Evolutionary conservation across 2,329 filamentous ascomycete genomes (phyloP), one percentile per base, ranked within the genome.

Genomic region (Massarina eburnea): DNA sequence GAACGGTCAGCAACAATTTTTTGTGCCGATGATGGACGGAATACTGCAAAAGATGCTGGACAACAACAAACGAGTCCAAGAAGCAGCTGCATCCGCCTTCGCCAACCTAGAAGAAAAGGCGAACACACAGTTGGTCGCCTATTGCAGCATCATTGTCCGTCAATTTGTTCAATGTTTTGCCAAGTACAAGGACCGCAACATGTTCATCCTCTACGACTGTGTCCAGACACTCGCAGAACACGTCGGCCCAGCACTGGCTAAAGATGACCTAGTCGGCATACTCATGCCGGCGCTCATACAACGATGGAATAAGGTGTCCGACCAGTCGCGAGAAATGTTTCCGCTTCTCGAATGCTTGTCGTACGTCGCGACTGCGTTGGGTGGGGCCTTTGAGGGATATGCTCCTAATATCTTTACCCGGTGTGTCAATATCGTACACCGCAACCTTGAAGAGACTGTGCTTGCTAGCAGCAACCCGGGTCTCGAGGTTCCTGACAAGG

Each of bases 121-220:
- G 0, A 89, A 89, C 47, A 83, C 83, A 52, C 80, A 85, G 50
- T 75, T 99, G 33, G 84, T 86, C 53, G 89, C 89, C 0, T 99
- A 96, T 73, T 91, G 89, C 61, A 81, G 86, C 21, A 89, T 91
- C 20, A 97, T 99, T 60, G 83, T 97, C 42, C 86, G 85, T 51
- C 94, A 97, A 67, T 97, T 92, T 63, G 91, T 96, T 41, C 79
- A 81, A 49, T 99, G 94, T 71, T 99, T 99, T 72, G 81, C 79
- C 42, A 91, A 88, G 72, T 99, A 97, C 82, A 97, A 99, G 79
- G 92, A 97, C 71, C 86, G 90, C 62, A 99, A 99, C 75, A 96
- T 97, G 84, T 96, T 95, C 75, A 95, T 97, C 43, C 82, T 99
- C 26, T 99, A 99, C 74, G 94, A 99, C 73, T 97, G 94, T 70